These are phyloP conservation scores for Sungouiozyma intestinalis DNA, from an alignment of 805 yeast genomes.

Conservation along the genomic window DNA sequence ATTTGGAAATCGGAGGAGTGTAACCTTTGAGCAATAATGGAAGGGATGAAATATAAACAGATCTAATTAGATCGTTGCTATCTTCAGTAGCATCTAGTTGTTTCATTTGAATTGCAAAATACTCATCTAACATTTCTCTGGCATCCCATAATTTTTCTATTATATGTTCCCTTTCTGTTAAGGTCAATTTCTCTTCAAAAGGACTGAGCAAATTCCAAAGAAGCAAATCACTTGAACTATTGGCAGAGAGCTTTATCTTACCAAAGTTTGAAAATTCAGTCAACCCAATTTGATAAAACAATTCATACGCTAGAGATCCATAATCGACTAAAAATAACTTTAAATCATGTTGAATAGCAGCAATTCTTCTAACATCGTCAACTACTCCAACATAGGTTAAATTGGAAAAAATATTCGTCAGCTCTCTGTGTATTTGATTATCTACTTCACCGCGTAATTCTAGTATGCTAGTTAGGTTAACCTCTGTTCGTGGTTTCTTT, in stretches of 20 bases:
- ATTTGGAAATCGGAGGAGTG: slow-evolving; percentile 48
- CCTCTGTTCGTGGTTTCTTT: slow-evolving; percentile 29
- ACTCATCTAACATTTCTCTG: slow-evolving; percentile 74
- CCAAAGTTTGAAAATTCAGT: slow-evolving; percentile 81
- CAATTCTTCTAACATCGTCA: slow-evolving; percentile 56
- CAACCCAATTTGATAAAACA: slow-evolving; percentile 74
- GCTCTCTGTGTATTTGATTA: slow-evolving; percentile 33
- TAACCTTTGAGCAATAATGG: slow-evolving; percentile 65
- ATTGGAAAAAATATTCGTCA: slow-evolving; percentile 60
- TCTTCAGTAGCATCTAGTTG: slow-evolving; percentile 22
- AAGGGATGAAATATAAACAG: slow-evolving; percentile 35
- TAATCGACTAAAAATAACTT: slow-evolving; percentile 73
- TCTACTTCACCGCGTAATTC: slow-evolving; percentile 45
- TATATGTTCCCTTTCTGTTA: slow-evolving; percentile 18
- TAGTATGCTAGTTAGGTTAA: slow-evolving; percentile 49
- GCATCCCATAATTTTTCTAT: slow-evolving; percentile 33
- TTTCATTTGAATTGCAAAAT: slow-evolving; percentile 47
- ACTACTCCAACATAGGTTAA: slow-evolving; percentile 75
- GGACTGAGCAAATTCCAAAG: slow-evolving; percentile 11
- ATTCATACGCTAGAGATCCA: slow-evolving; percentile 51
- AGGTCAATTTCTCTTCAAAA: slow-evolving; percentile 11
- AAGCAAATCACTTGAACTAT: slow-evolving; percentile 6
- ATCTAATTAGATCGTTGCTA: slow-evolving; percentile 19
- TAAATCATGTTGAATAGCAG: slow-evolving; percentile 79
- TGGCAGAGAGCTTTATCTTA: slow-evolving; percentile 30